Conservation (phyloP, 176 grass and related monocot genomes). For the Aegilops umbellulata region DNA sequence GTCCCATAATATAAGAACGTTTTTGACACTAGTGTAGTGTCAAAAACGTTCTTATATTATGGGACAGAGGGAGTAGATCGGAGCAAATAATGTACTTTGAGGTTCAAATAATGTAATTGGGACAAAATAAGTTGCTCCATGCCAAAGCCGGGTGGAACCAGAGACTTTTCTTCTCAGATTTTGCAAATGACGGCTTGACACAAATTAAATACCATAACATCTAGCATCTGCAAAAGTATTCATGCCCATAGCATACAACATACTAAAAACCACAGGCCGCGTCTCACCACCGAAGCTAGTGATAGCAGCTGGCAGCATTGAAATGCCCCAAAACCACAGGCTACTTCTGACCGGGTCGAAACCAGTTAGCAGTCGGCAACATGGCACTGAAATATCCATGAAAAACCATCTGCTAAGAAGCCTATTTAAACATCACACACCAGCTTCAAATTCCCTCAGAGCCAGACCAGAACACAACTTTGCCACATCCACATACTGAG, state of each 20-base stretch:
- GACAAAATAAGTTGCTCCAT: too few species aligned
- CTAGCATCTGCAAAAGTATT: background rate
- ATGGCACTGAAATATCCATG: conserved; percentile 20
- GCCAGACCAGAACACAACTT: conserved; percentile 10
- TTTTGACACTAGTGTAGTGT: too few species aligned
- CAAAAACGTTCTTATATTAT: too few species aligned
- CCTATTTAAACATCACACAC: background rate
- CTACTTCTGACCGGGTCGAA: background rate
- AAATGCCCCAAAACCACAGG: background rate
- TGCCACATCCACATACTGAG: background rate
- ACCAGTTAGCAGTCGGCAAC: background rate
- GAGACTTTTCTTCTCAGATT: background rate
- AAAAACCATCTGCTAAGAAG: background rate
- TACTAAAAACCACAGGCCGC: background rate
- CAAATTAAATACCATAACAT: background rate
- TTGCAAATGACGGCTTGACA: background rate
- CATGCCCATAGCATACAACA: background rate
- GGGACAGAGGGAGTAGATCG: too few species aligned
- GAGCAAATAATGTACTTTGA: too few species aligned
- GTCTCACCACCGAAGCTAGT: background rate
- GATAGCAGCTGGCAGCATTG: background rate
- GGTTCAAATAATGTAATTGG: too few species aligned
- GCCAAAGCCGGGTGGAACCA: background rate
- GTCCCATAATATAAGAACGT: too few species aligned
- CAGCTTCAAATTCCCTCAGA: background rate